Conservation (phyloP, 257 asterid species). For the Solanum etuberosum region DNA sequence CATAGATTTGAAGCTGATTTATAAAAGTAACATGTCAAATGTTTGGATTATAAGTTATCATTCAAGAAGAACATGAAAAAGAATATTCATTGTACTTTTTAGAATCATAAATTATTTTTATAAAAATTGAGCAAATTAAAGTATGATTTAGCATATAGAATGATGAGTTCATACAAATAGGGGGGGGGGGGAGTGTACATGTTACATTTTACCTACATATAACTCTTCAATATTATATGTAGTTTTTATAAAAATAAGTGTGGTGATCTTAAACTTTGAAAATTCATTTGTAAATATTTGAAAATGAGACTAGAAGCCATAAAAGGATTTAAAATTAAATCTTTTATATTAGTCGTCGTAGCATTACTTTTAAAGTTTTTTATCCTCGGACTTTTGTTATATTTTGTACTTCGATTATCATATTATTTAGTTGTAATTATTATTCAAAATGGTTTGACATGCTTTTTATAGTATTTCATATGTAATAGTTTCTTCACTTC, state of each 20-base stretch:
- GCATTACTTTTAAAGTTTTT: not conserved
- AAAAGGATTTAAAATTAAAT: not conserved
- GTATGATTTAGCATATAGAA: not conserved
- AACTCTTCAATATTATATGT: not conserved
- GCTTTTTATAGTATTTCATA: not conserved
- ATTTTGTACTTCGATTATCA: not conserved
- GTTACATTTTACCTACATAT: not conserved
- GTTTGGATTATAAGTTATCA: not conserved
- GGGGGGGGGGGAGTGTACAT: no score
- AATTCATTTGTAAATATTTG: no score
- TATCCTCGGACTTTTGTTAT: not conserved
- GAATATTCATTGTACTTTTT: not conserved
- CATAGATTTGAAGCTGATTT: not conserved
- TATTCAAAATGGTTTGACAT: not conserved
- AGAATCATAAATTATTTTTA: not conserved
- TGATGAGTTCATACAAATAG: not conserved
- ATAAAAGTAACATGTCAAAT: not conserved
- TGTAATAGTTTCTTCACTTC: accelerated
- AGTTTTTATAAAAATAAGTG: not conserved
- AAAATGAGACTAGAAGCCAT: not conserved
- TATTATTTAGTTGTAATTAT: not conserved
- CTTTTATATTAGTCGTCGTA: accelerated
- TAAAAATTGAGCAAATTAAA: not conserved
- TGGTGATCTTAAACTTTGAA: no score
- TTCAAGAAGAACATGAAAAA: not conserved